Evolutionary conservation across 345 rosid species (phyloP).

Genomic region (Reutealis trisperma): DNA sequence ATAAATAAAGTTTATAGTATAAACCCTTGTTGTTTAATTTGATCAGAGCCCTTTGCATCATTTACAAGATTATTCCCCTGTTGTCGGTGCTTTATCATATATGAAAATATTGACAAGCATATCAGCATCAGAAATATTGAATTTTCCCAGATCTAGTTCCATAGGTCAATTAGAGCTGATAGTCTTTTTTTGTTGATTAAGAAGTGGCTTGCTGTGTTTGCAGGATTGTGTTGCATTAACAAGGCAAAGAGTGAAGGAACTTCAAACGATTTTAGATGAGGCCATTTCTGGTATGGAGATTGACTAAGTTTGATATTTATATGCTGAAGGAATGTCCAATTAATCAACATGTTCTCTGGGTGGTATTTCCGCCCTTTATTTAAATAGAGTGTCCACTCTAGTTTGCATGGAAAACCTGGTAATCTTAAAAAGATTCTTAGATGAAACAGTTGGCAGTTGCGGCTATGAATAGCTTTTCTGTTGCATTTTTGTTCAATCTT

Average conservation of each 20-base stretch:
- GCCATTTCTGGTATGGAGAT: conserved; percentile 58
- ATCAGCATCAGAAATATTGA: no score
- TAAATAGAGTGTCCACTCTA: background rate
- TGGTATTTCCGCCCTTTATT: background rate
- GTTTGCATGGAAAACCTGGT: background rate
- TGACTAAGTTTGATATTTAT: conserved; percentile 28
- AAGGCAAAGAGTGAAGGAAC: conserved; percentile 59
- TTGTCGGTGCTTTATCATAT: no score
- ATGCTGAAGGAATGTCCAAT: background rate
- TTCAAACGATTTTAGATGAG: conserved; percentile 50
- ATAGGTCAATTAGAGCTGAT: no score
- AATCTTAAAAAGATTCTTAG: background rate
- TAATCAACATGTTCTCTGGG: background rate
- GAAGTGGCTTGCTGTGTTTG: conserved; percentile 24
- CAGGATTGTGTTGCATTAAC: conserved; percentile 68
- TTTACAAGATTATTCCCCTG: no score
- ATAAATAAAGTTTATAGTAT: no score
- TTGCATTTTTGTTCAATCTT: background rate
- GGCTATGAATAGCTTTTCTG: background rate
- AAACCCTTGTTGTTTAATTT: no score
- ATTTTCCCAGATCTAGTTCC: no score
- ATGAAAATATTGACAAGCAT: no score
- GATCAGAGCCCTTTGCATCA: no score
- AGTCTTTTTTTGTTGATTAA: background rate
- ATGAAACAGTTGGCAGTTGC: background rate